phyloP scores from a whole-genome alignment of 129 eudicot genomes.

The Saposhnikovia divaricata region DNA sequence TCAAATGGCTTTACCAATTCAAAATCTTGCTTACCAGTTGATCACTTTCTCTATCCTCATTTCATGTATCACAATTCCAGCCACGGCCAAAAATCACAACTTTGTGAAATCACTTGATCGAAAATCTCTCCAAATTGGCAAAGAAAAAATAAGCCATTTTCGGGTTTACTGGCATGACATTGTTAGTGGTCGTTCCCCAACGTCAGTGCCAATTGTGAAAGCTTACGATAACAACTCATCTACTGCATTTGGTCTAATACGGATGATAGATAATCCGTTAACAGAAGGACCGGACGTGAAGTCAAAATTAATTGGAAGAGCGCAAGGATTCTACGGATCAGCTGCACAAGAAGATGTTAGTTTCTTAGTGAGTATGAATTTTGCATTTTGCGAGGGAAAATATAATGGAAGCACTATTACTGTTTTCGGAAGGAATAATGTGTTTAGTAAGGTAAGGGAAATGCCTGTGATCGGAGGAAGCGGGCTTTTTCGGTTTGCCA shows the following conservation, averaged over 20 bases:
- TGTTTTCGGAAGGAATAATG: conserved; percentile 18
- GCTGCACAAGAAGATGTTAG: conserved; percentile 13
- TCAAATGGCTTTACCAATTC: neutral
- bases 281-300: conserved; percentile 14
- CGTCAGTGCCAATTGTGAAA: conserved; percentile 7
- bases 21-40: neutral
- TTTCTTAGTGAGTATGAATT: conserved; percentile 21
- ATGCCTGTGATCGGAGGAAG: conserved; percentile 11
- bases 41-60: neutral
- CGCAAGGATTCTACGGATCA: conserved; percentile 24
- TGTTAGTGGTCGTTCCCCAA: conserved; percentile 13
- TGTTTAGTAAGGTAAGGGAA: conserved; percentile 15
- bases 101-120: neutral
- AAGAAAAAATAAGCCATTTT: conserved; percentile 15
- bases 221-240: neutral
- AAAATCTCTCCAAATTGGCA: neutral
- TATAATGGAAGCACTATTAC: conserved; percentile 29
- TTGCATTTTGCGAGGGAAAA: conserved; percentile 18
- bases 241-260: neutral
- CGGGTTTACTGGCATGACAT: conserved; percentile 26
- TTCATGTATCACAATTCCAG: neutral
- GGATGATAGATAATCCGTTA: conserved; percentile 23
- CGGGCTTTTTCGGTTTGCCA: conserved; percentile 23
- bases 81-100: neutral
- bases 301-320: conserved; percentile 21